Evolutionary conservation across 129 eudicot genomes (phyloP).

Genomic region (Helianthus annuus): DNA sequence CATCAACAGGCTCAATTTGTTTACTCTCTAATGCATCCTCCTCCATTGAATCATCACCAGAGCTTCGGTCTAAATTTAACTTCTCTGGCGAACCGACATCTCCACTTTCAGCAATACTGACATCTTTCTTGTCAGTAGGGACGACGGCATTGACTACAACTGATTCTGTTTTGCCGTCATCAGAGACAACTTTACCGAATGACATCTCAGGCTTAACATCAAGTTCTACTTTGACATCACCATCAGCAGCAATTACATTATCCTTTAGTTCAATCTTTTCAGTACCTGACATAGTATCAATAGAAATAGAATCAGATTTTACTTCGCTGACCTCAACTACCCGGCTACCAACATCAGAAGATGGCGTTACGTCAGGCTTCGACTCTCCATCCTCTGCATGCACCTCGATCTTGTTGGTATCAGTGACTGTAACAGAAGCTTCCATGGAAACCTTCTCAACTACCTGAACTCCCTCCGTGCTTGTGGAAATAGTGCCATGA

Average conservation of each 20-base stretch:
- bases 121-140: slow-evolving; percentile 39
- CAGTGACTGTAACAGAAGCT: slow-evolving; percentile 30
- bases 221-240: slow-evolving; percentile 71
- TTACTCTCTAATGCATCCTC: slow-evolving; percentile 64
- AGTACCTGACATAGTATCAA: slow-evolving; percentile 63
- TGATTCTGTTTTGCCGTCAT: slow-evolving; percentile 29
- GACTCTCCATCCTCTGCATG: slow-evolving; percentile 40
- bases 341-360: slow-evolving; percentile 50
- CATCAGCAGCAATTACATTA: slow-evolving; percentile 71
- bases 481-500: slow-evolving; percentile 18
- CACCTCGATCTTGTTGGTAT: slow-evolving; percentile 20
- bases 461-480: slow-evolving; percentile 19
- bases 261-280: slow-evolving; percentile 77
- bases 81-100: slow-evolving; percentile 57
- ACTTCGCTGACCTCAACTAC: slow-evolving; percentile 80
- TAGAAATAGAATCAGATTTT: slow-evolving; percentile 75
- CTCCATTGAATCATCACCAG: slow-evolving; percentile 68
- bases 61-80: slow-evolving; percentile 58
- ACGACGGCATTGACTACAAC: slow-evolving; percentile 27
- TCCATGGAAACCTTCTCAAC: slow-evolving; percentile 28
- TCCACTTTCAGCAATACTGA: slow-evolving; percentile 36
- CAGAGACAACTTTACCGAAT: slow-evolving; percentile 47
- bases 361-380: slow-evolving; percentile 20
- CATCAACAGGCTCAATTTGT: slow-evolving; percentile 43
- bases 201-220: slow-evolving; percentile 63